Conservation (phyloP, 179 eudicot genomes). For the Corrigiola litoralis region DNA sequence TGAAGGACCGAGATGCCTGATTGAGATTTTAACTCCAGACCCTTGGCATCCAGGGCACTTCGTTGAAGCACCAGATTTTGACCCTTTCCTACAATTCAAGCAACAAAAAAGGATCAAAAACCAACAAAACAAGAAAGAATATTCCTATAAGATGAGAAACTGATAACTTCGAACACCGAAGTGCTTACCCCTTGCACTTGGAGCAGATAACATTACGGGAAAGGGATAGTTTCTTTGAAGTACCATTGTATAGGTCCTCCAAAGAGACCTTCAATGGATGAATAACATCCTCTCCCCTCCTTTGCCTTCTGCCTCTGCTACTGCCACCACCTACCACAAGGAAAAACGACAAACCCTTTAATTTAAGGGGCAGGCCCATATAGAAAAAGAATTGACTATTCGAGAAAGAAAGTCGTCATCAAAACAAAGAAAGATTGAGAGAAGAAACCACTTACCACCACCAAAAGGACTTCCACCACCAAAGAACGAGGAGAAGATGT, state of each 20-base stretch:
- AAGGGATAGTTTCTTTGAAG: constrained; percentile 39
- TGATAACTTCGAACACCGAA: not conserved
- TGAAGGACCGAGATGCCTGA: constrained; percentile 58
- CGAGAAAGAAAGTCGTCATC: no score
- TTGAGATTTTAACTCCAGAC: constrained; percentile 53
- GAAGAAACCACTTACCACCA: not conserved
- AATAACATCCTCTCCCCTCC: constrained; percentile 39
- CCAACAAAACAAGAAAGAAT: not conserved
- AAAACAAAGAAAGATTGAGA: not conserved
- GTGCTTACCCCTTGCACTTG: constrained; percentile 39
- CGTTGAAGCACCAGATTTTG: constrained; percentile 65
- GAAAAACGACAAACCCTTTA: no score
- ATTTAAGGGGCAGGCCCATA: no score
- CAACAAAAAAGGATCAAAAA: not conserved
- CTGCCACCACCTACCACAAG: constrained; percentile 35
- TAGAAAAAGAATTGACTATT: no score
- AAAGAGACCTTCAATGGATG: constrained; percentile 36
- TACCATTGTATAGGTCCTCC: constrained; percentile 36
- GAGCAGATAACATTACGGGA: constrained; percentile 43
- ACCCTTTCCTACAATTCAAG: constrained; percentile 43
- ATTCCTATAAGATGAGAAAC: not conserved
- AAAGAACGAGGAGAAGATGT: constrained; percentile 41
- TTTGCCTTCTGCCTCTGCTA: constrained; percentile 37
- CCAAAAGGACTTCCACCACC: constrained; percentile 38
- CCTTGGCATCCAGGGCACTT: constrained; percentile 60